Evolutionary conservation across 116 monocot species (phyloP).

Genomic region (Papilionanthe hybrid): DNA sequence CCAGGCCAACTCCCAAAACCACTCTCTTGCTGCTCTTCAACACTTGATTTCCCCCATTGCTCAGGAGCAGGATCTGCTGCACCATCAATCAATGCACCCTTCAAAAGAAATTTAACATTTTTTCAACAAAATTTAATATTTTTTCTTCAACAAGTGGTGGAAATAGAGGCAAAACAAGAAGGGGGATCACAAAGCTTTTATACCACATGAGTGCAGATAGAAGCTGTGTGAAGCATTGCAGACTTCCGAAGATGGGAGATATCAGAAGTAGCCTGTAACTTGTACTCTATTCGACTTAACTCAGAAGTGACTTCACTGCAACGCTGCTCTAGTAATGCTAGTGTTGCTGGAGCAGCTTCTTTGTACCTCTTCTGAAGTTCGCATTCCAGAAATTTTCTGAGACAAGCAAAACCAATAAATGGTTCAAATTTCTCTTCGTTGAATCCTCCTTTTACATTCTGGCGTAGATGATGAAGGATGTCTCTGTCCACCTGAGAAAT

Average conservation of each 20-base stretch:
- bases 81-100: slow-evolving; percentile 86
- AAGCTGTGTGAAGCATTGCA: slow-evolving; percentile 86
- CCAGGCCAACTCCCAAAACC: slow-evolving; percentile 93
- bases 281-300: slow-evolving; percentile 61
- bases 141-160: background rate
- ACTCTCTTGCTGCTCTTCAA: slow-evolving; percentile 77
- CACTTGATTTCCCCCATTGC: slow-evolving; percentile 86
- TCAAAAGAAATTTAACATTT: background rate
- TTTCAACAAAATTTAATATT: background rate
- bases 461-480: slow-evolving; percentile 65
- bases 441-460: slow-evolving; percentile 85
- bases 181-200: background rate
- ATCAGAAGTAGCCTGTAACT: slow-evolving; percentile 84
- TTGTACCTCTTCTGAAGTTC: slow-evolving; percentile 96
- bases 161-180: background rate
- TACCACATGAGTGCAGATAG: slow-evolving; percentile 93
- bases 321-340: slow-evolving; percentile 86
- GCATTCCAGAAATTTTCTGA: slow-evolving; percentile 70
- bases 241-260: slow-evolving; percentile 72
- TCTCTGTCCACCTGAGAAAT: slow-evolving; percentile 87
- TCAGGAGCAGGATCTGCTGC: slow-evolving; percentile 96
- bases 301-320: slow-evolving; percentile 72
- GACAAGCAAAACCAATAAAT: slow-evolving; percentile 74
- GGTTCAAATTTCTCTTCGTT: slow-evolving; percentile 82
- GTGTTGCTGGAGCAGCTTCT: slow-evolving; percentile 90